Evolutionary conservation across 192 early-diverging fungal genomes (phyloP), one percentile per base, ranked within the genome.

Genomic region (Paraglomus occultum): DNA sequence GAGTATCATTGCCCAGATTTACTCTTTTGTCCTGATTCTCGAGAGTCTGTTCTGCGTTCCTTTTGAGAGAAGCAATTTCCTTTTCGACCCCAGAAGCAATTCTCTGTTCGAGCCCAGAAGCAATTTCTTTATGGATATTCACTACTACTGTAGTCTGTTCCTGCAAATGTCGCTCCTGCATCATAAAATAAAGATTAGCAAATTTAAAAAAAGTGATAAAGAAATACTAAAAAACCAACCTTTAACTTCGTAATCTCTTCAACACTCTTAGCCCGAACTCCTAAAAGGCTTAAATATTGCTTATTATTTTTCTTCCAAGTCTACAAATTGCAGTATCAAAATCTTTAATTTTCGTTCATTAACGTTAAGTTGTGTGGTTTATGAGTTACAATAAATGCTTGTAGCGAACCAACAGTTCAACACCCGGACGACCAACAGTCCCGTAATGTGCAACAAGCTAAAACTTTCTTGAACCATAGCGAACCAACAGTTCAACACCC

Each of bases 401-500:
- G 53, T 57, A 68, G 53, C 44, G 44, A 68, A 68, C 66, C 39
- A 68, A 68, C 52, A 68, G 66, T 68, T 68, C 53, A 68, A 57
- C 52, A 68, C 53, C 44, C 66, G 47, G 53, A 45, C 66, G 18
- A 68, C 66, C 17, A 68, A 68, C 44, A 68, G 66, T 68, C 53
- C 44, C 17, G 53, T 44, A 55, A 46, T 68, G 66, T 47, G 42
- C 66, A n/a, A n/a, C n/a, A n/a, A n/a, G n/a, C n/a, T n/a, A n/a
- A n/a, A n/a, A n/a, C n/a, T n/a, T n/a, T n/a, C n/a, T n/a, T n/a
- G n/a, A n/a, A n/a, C n/a, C n/a, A n/a, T n/a, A n/a, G n/a, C n/a
- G n/a, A n/a, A n/a, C n/a, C 14, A 63, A 65, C 40, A 50, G 63
- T 65, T 65, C 47, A 65, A 50, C 0, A 38, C 48, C 31, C 49